Base-by-base conservation (phyloP, 495 filamentous ascomycete genomes). In the Aspergillus panamensis region DNA sequence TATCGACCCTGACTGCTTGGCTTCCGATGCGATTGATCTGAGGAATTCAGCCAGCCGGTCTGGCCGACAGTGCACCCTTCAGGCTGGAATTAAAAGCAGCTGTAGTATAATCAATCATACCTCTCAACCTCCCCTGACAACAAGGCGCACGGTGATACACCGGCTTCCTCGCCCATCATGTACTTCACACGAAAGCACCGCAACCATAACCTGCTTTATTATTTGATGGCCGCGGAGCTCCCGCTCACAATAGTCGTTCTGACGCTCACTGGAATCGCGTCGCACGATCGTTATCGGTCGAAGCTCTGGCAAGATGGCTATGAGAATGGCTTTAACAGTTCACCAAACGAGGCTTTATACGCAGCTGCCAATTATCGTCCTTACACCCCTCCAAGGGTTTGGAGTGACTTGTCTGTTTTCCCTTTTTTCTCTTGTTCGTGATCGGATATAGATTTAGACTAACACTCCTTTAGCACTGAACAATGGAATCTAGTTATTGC, bases 401-500 rank as follows among this genome's bases (percentile, higher is more conserved):
- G 92, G 92, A 89, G 87, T 42, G 75, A 81, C 62, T 84, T 87
- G 92, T 96, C 79, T 62, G 88, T 82, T 47, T 51, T 60, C 52
- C 19, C 40, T 43, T 31, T 20, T n/a, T 35, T 6, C 33, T 16
- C n/a, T 20, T 19, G 20, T 7, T 49, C 17, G 8, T n/a, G n/a
- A n/a, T n/a, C n/a, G n/a, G n/a, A n/a, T n/a, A 6, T 37, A 14
- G 8, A 53, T 25, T 33, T 10, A 48, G 37, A 9, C 63, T 68
- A 21, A 68, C 51, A 33, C n/a, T 21, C 13, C 6, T 9, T 52
- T 25, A 96, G 91, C 65, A 71, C 90, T 40, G 92, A 89, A 50
- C 77, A 87, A 51, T 96, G 77, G 74, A 93, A 95, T 69, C 83
- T 96, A 57, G 87, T 90, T 54, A 84, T 96, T 65, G 83, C 88